These are phyloP conservation scores for Hypoxylon subgilvum DNA, from an alignment of 495 filamentous ascomycete genomes.

Conservation along the genomic window DNA sequence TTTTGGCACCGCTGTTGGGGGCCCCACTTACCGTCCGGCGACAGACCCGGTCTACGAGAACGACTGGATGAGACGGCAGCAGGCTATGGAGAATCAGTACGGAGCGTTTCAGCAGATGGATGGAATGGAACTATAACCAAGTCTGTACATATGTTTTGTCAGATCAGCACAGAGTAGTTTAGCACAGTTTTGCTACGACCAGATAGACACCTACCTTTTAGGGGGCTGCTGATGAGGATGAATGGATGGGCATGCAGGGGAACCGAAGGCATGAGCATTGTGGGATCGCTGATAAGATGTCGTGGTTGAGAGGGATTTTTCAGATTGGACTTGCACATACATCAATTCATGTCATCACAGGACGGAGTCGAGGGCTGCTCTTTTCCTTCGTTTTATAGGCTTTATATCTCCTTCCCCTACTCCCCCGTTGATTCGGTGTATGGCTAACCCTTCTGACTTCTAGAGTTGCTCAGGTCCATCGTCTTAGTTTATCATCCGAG, in stretches of 20 bases:
- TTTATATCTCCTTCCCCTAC: slow-evolving; percentile 26
- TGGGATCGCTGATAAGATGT: neutral
- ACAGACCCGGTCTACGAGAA: slow-evolving; percentile 68
- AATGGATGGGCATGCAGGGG: neutral
- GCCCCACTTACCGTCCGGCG: slow-evolving; percentile 58
- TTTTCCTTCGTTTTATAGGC: slow-evolving; percentile 20
- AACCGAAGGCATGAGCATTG: neutral
- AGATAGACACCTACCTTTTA: slow-evolving; percentile 23
- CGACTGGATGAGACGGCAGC: slow-evolving; percentile 56
- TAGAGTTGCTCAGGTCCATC: slow-evolving; percentile 2
- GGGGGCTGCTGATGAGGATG: neutral
- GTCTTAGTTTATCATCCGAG: slow-evolving; percentile 2
- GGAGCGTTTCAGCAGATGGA: slow-evolving; percentile 55
- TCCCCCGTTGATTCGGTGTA: slow-evolving; percentile 15
- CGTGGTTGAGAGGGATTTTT: neutral
- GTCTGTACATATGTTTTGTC: slow-evolving; percentile 32
- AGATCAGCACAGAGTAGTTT: slow-evolving; percentile 18
- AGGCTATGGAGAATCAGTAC: slow-evolving; percentile 66
- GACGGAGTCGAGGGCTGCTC: slow-evolving; percentile 31
- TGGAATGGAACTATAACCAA: slow-evolving; percentile 38
- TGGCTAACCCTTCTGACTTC: slow-evolving; percentile 33
- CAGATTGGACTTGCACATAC: slow-evolving; percentile 34
- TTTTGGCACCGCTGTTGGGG: slow-evolving; percentile 46
- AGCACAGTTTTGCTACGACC: slow-evolving; percentile 13
- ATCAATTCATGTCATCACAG: slow-evolving; percentile 31